Evolutionary conservation across 495 filamentous ascomycete genomes (phyloP).

Genomic region (Cercophora sp.): DNA sequence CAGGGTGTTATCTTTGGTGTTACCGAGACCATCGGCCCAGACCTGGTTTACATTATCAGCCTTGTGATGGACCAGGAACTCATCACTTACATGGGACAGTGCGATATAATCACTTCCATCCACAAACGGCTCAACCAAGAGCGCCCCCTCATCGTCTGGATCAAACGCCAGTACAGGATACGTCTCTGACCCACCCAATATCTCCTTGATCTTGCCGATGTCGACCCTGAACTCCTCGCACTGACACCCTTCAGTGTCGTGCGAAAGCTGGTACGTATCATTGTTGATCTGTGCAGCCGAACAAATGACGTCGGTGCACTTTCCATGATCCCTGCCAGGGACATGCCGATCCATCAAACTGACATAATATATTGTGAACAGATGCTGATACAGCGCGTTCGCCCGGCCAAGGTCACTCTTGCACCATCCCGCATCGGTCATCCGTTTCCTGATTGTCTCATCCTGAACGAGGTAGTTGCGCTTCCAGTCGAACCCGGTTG

Average conservation of each 20-base stretch:
- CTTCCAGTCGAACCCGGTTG: slow-evolving; percentile 9
- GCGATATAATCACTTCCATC: slow-evolving; percentile 21
- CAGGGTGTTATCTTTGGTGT: slow-evolving; percentile 27
- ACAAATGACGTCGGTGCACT: slow-evolving; percentile 17
- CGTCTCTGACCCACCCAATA: slow-evolving; percentile 8
- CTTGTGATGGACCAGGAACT: neutral
- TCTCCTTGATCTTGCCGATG: slow-evolving; percentile 2
- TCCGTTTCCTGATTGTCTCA: neutral
- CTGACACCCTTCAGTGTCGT: slow-evolving; percentile 11
- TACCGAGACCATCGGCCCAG: slow-evolving; percentile 37
- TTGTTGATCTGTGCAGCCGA: slow-evolving; percentile 23
- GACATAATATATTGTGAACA: slow-evolving; percentile 16
- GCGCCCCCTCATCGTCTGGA: slow-evolving; percentile 9
- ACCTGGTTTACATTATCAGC: slow-evolving; percentile 14
- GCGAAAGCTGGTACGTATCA: slow-evolving; percentile 15
- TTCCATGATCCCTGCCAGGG: slow-evolving; percentile 14
- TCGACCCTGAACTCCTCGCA: slow-evolving; percentile 19
- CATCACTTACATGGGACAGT: slow-evolving; percentile 25
- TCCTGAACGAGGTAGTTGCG: slow-evolving; percentile 2
- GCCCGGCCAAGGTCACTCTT: slow-evolving; percentile 19
- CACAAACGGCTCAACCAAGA: slow-evolving; percentile 11
- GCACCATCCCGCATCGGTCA: slow-evolving; percentile 23
- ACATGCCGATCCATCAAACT: slow-evolving; percentile 15
- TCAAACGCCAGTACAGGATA: slow-evolving; percentile 16
- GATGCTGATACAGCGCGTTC: slow-evolving; percentile 10